Conservation (phyloP, 495 filamentous ascomycete genomes). For the Tuber indicum region DNA sequence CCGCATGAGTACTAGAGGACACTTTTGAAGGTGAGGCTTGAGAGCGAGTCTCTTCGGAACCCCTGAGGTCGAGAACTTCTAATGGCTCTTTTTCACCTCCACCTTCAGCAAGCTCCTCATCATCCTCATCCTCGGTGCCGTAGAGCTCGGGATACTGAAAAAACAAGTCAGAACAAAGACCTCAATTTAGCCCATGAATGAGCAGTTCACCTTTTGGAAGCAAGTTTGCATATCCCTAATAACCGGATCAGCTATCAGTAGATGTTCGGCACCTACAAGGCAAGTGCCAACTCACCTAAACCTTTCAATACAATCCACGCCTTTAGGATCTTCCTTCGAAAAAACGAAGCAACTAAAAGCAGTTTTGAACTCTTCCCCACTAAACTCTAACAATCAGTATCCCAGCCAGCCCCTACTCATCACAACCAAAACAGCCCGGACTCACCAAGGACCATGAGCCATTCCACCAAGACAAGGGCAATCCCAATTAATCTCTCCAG, state of each 20-base stretch:
- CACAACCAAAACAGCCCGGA: neutral
- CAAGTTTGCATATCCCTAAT: slow-evolving; percentile 76
- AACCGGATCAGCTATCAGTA: slow-evolving; percentile 47
- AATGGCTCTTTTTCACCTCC: neutral
- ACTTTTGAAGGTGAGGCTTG: neutral
- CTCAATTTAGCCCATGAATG: neutral
- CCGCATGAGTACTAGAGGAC: neutral
- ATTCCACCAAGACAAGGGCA: slow-evolving; percentile 96
- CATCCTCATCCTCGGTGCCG: slow-evolving; percentile 84
- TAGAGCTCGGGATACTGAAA: slow-evolving; percentile 76
- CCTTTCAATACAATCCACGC: slow-evolving; percentile 95
- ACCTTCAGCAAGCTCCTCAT: slow-evolving; percentile 42
- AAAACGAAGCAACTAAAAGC: slow-evolving; percentile 98
- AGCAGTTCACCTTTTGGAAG: slow-evolving; percentile 51
- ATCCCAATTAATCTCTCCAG: slow-evolving; percentile 99
- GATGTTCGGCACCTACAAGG: slow-evolving; percentile 36
- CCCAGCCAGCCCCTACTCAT: neutral
- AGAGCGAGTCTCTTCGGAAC: neutral
- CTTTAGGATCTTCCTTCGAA: slow-evolving; percentile 92
- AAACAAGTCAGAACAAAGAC: neutral
- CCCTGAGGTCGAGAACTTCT: slow-evolving; percentile 3
- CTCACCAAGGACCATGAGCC: slow-evolving; percentile 79
- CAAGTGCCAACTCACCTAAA: slow-evolving; percentile 57
- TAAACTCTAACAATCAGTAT: slow-evolving; percentile 9
- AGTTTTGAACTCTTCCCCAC: slow-evolving; percentile 81